Evolutionary conservation across 495 filamentous ascomycete species (phyloP), one percentile per base, ranked within the genome.

Genomic region (Monascus purpureus): DNA sequence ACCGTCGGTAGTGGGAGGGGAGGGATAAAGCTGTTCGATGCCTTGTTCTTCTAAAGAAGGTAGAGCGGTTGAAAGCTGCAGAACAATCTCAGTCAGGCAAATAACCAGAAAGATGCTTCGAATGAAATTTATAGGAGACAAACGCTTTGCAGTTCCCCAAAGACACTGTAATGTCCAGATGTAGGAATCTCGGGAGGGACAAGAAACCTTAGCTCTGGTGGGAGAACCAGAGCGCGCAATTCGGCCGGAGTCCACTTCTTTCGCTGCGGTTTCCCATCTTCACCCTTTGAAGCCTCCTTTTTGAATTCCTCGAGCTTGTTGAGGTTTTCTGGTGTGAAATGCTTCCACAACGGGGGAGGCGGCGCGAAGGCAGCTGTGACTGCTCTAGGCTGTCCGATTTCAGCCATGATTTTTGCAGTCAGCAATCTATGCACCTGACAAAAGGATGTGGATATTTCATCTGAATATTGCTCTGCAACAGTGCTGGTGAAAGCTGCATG

Each of bases 341-440:
- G 65, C 40, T 82, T 79, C 72, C 83, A 96, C 63, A 93, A 86
- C 2, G 80, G 76, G 13, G 90, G 90, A 3, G 90, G 90, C 11
- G 80, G 68, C 12, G 90, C 88, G 55, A 85, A 85, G 16, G 72
- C 62, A 8, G 69, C 61, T n/a, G 61, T 55, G n/a, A 67, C 55
- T 16, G 65, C 47, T 37, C 63, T 59, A 40, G 61, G 61, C 31
- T 72, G 52, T 22, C 37, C 47, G 7, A 44, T 49, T 13, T 73
- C 73, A 4, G 65, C 68, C 67, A 75, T 76, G 16, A 12, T 7
- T 25, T n/a, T n/a, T n/a, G n/a, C 22, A 25, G n/a, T 25, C 22
- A n/a, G 17, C 12, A 5, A 26, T 4, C 17, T 34, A 18, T n/a
- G 14, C 12, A n/a, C 8, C 1, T 19, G 29, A 4, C 4, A 11